Evolutionary conservation across 352 stramenopile species (phyloP), one percentile per base, ranked within the genome.

Genomic region (Globisporangium nagaii): DNA sequence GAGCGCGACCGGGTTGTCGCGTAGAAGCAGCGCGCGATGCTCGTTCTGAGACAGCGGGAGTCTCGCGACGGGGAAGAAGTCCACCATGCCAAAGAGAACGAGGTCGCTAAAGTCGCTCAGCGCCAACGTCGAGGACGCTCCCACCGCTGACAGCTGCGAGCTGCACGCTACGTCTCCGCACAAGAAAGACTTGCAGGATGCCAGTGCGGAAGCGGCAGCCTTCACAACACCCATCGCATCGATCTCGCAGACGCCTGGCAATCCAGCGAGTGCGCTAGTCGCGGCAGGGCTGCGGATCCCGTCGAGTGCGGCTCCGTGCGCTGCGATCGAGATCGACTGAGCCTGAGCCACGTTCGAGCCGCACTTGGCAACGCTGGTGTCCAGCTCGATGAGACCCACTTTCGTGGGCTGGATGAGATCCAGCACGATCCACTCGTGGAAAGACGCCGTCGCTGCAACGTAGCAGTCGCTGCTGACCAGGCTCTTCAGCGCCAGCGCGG

Each of bases 391-490:
- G 12, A 84, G 64, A 10, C 77, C 75, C 11, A 92, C 54, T 9
- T 48, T 42, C 35, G 71, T 71, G 10, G 66, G 75, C 5, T 44
- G 39, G 12, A 52, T 30, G 2, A 92, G 62, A 39, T 84, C 75
- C 11, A 92, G 45, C 12, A 92, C 64, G 2, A 92, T 53, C 79
- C 79, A 92, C 49, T 92, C 81, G 24, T 83, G 79, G 20, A 68
- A 79, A 0, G 76, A 79, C 0, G 73, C 31, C 4, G 35, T 41
- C 7, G 49, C 54, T 4, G 68, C 65, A 4, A 84, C 46, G 40
- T 87, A 92, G 40, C 79, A 92, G 9, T 59, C 47, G 7, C 44
- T 60, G 0, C 34, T 56, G 2, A 2, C 45, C 48, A 63, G 42
- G 11, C 61, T 71, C 12, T 65, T 44, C 2, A 89, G 43, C 0